Evolutionary conservation across 1,284 basidiomycete genomes (phyloP), one percentile per base, ranked within the genome.

Genomic region (Apiotrichum gamsii): DNA sequence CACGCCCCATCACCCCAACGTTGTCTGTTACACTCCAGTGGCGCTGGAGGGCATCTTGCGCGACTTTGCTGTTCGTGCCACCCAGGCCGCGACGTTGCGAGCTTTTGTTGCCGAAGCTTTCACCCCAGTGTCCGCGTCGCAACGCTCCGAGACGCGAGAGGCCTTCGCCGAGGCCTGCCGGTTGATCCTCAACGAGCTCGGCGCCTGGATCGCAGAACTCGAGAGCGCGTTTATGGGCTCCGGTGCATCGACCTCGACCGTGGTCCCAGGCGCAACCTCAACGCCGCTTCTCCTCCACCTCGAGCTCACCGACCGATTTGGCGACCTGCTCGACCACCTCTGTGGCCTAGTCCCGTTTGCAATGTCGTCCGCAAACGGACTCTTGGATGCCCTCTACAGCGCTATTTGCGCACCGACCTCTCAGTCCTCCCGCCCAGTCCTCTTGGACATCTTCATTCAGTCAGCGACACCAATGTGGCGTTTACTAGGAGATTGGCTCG

Each of bases 81-180:
- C 82, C 1, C 78, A 76, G 5, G 59, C 83, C 1, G 77, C 80
- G 33, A 78, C 77, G 42, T 74, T 89, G 8, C 79, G 85, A 33
- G 73, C 70, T 30, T 87, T 88, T 65, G 72, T 78, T 23, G 55
- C 64, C 1, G 67, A 74, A 14, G 74, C 51, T 48, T 52, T 23
- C 36, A 20, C 36, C 33, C 25, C 42, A n/a, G 29, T 38, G 18
- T 40, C 52, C 8, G 52, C 57, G 18, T 47, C 52, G 4, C 60
- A 43, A 10, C 25, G 30, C n/a, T 81, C 80, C 2, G 79, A 78
- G 33, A 89, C 86, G 0, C 70, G 83, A 13, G 85, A 90, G 62
- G 88, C 89, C 0, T 89, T 89, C 62, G 80, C 83, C 0, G 85
- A 87, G 49, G 84, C 84, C 0, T 71, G 88, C 36, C 80, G 82